Evolutionary conservation across 2,329 filamentous ascomycete species (phyloP).

Genomic region (Elsinoe australis): DNA sequence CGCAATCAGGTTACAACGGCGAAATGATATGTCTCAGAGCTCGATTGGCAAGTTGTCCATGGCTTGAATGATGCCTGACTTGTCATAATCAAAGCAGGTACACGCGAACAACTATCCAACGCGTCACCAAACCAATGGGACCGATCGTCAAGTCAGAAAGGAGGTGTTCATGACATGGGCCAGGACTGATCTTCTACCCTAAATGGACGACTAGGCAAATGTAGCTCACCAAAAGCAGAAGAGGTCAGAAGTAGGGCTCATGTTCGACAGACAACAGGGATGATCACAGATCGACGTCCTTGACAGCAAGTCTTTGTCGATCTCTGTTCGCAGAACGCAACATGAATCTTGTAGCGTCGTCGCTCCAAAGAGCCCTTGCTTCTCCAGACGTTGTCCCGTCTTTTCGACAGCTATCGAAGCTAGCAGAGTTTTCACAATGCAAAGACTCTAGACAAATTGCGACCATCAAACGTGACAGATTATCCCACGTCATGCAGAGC

Average conservation of each 20-base stretch:
- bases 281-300: conserved; percentile 8
- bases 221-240: neutral
- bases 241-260: neutral
- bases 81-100: too few species aligned
- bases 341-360: neutral
- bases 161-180: too few species aligned
- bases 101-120: too few species aligned
- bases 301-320: conserved; percentile 13
- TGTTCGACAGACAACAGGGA: neutral
- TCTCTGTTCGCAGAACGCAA: conserved; percentile 14
- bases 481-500: conserved; percentile 6
- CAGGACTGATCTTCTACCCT: neutral
- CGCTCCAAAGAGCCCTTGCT: neutral
- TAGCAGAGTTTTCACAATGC: conserved; percentile 13
- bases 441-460: neutral
- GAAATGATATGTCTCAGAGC: too few species aligned
- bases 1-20: too few species aligned
- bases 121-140: too few species aligned
- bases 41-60: too few species aligned
- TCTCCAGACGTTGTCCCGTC: neutral
- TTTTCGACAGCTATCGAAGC: neutral
- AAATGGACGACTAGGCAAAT: too few species aligned
- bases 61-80: too few species aligned
- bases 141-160: too few species aligned
- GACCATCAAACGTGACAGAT: neutral